These are phyloP conservation scores for Gymnopilus junonius DNA, from an alignment of 768 basidiomycete species.

Conservation along the genomic window DNA sequence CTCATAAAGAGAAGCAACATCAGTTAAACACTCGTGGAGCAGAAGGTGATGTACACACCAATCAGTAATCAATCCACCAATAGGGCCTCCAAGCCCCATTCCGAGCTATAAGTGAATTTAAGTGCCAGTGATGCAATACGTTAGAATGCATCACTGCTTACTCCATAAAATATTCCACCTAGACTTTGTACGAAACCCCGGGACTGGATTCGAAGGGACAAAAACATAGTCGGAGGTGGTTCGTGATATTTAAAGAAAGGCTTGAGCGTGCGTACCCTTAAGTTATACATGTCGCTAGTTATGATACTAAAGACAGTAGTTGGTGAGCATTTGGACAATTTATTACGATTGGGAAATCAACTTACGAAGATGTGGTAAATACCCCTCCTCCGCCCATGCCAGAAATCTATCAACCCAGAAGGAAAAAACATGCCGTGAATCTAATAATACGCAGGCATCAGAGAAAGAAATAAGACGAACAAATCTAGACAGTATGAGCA, in stretches of 20 bases:
- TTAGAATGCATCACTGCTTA: conserved; percentile 37
- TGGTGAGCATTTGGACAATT: not conserved
- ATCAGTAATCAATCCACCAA: conserved; percentile 75
- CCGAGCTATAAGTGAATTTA: conserved; percentile 51
- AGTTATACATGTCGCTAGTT: conserved; percentile 79
- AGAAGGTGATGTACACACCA: conserved; percentile 45
- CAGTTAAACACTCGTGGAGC: not conserved
- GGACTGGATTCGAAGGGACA: conserved; percentile 42
- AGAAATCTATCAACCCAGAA: conserved; percentile 49
- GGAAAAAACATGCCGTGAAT: not conserved
- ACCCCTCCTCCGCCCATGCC: conserved; percentile 85
- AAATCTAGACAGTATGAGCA: conserved; percentile 74
- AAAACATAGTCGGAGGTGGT: not conserved
- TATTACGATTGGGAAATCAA: too few relatives aligned
- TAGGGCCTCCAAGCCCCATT: conserved; percentile 76
- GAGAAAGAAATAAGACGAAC: too few relatives aligned
- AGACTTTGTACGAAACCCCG: conserved; percentile 77
- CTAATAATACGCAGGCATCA: not conserved
- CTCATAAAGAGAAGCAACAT: conserved; percentile 33
- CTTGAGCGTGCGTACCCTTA: conserved; percentile 73
- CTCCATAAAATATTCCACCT: conserved; percentile 74
- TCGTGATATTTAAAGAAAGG: too few relatives aligned
- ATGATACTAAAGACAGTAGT: conserved; percentile 53
- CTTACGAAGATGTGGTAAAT: conserved; percentile 71
- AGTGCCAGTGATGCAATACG: not conserved